These are phyloP conservation scores for Amanita thiersii DNA, from an alignment of 768 basidiomycete genomes.

Conservation along the genomic window DNA sequence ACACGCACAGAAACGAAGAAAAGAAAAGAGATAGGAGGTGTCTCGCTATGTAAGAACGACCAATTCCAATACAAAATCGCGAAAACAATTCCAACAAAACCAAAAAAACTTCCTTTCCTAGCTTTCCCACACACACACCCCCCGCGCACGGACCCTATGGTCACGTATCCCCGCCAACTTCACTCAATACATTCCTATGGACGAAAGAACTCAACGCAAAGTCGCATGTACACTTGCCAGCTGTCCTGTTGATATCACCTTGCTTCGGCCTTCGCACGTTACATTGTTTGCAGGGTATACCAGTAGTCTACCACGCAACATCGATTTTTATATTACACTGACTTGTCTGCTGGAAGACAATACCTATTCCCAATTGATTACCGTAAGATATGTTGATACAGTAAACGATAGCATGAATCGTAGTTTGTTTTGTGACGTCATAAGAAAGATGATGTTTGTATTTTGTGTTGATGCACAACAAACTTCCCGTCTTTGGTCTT, in stretches of 20 bases:
- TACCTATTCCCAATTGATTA: too few relatives aligned
- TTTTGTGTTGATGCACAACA: constrained; percentile 4
- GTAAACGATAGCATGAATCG: too few relatives aligned
- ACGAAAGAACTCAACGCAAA: too few relatives aligned
- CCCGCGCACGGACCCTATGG: constrained; percentile 8
- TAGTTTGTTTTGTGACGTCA: constrained; percentile 10
- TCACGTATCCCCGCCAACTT: not conserved
- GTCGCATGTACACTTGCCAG: too few relatives aligned
- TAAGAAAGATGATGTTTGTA: constrained; percentile 2
- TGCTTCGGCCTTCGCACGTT: too few relatives aligned
- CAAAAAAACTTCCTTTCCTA: constrained; percentile 6
- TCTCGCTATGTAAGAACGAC: constrained; percentile 9
- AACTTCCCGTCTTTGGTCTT: not conserved
- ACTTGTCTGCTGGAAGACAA: too few relatives aligned
- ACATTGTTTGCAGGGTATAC: too few relatives aligned
- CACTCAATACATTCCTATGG: too few relatives aligned
- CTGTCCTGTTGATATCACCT: too few relatives aligned
- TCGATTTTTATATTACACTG: too few relatives aligned
- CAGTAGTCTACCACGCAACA: too few relatives aligned
- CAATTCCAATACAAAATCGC: constrained; percentile 8
- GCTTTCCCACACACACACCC: constrained; percentile 9
- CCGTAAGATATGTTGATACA: too few relatives aligned
- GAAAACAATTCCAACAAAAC: not conserved
- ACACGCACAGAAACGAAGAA: constrained; percentile 22
- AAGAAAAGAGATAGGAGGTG: constrained; percentile 11